A percentile compares a stretch with the other conserved stretches of the same genome.
phyloP scores from a whole-genome alignment of 768 basidiomycete genomes.

The Sarcodon sp. region DNA sequence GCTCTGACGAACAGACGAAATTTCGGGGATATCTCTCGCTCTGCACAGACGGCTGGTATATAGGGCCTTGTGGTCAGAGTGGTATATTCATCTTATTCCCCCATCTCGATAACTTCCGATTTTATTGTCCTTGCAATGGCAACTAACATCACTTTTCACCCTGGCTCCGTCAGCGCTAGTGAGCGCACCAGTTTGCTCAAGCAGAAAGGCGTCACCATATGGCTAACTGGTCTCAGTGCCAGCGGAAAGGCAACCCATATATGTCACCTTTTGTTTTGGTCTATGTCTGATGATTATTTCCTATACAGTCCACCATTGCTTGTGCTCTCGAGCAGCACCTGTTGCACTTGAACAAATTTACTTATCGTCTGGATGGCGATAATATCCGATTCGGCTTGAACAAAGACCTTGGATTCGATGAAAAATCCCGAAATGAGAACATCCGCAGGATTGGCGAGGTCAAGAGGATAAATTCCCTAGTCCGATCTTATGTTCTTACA shows the following conservation, averaged over 20 bases:
- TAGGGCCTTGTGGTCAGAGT: no score
- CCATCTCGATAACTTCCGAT: no score
- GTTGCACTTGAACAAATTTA: constrained; percentile 71
- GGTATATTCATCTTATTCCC: no score
- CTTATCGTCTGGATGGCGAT: constrained; percentile 93
- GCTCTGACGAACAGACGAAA: no score
- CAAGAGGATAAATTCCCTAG: constrained; percentile 8
- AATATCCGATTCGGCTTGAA: constrained; percentile 93
- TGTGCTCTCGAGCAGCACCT: constrained; percentile 95
- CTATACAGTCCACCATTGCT: constrained; percentile 80
- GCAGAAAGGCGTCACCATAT: constrained; percentile 86
- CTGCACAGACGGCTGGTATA: no score
- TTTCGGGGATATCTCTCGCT: no score
- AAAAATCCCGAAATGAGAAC: constrained; percentile 86
- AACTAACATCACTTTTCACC: constrained; percentile 50
- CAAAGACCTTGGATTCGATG: constrained; percentile 91
- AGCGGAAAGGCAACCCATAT: constrained; percentile 68
- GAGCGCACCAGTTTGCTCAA: constrained; percentile 59
- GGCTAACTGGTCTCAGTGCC: constrained; percentile 93
- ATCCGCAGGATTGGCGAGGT: constrained; percentile 97
- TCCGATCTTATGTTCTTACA: constrained; percentile 1
- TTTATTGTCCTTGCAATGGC: constrained; percentile 14
- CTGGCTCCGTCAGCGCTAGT: constrained; percentile 52
- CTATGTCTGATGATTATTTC: not conserved
- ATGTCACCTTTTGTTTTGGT: not conserved